These are phyloP conservation scores for Amylocarpus encephaloides DNA, from an alignment of 2,329 filamentous ascomycete genomes.

Conservation along the genomic window DNA sequence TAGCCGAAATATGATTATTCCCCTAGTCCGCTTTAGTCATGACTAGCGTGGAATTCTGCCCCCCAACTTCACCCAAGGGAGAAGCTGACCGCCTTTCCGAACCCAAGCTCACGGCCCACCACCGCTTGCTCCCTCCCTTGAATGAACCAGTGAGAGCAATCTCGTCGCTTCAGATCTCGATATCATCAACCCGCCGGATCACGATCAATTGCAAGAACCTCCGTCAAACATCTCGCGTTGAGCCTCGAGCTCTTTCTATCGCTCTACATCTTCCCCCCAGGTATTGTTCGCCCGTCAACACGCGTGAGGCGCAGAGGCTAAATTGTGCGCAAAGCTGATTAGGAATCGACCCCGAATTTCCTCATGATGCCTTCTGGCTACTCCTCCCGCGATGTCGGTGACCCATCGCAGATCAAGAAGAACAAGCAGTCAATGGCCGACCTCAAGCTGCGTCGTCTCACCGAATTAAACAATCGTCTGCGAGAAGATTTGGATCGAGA, in stretches of 20 bases:
- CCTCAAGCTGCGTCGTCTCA: constrained; percentile 90
- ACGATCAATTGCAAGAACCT: background rate
- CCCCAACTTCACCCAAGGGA: background rate
- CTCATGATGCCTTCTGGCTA: constrained; percentile 54
- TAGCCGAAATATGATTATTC: background rate
- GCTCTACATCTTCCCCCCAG: background rate
- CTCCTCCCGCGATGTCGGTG: constrained; percentile 60
- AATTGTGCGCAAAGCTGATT: constrained; percentile 7
- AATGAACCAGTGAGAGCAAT: constrained; percentile 1
- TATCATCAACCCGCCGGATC: background rate
- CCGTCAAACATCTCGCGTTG: background rate
- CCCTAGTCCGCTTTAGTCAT: background rate
- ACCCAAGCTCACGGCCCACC: constrained; percentile 3
- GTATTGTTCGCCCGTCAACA: background rate
- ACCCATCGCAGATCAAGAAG: constrained; percentile 68
- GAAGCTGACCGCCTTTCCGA: too few species aligned
- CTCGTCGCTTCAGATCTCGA: constrained; percentile 1
- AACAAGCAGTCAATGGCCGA: constrained; percentile 99
- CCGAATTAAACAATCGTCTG: constrained; percentile 91
- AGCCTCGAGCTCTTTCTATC: background rate
- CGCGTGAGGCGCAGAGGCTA: constrained; percentile 3
- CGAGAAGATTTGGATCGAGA: constrained; percentile 94
- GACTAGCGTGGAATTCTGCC: too few species aligned
- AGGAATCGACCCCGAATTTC: constrained; percentile 6
- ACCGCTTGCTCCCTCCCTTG: background rate